Base-by-base conservation (phyloP, 1,284 basidiomycete genomes). In the Omphalotus olearius region DNA sequence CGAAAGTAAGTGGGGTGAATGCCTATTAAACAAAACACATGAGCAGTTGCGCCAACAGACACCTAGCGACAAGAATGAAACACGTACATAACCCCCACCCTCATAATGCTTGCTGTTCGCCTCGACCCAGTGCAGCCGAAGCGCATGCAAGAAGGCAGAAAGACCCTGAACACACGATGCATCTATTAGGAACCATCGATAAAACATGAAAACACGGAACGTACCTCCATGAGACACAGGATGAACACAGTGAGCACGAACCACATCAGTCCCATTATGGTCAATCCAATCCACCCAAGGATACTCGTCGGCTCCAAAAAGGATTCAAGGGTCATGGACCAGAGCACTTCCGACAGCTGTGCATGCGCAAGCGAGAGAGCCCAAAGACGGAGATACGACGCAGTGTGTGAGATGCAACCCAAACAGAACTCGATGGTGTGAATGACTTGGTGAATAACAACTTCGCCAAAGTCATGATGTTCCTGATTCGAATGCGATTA, bases 401-500 rank as follows among this genome's bases (percentile, higher is more conserved):
- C 97, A 2, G 97, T 99, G 72, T 99, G 98, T 58, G 97, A 99
- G 66, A 99, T 98, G 70, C 96, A 98, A 17, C 95, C 86, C 36
- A 99, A 82, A 66, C 96, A 98, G 76, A 98, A 99, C 74, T 99
- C 97, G 69, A 98, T 98, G 23, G 95, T 97, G 70, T 96, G 94
- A 63, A 99, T 99, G 58, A 97, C 79, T 69, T 98, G 96, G 73
- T 99, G 94, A 55, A 99, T 92, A 39, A 97, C 82, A 45, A 98
- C 83, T 71, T 99, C 96, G 64, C 93, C 80, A 68, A 98, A 92
- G 65, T 98, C 94, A 66, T 94, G 82, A 47, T 85, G 72, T 65
- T 85, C 84, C 83, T 87, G 62, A 45, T 38, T 43, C 42, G 51
- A 26, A 25, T 39, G 48, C 36, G 46, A 53, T 23, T 23, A 40